phyloP scores from a whole-genome alignment of 2,329 filamentous ascomycete genomes.

The Arthrobotrys sinensis region DNA sequence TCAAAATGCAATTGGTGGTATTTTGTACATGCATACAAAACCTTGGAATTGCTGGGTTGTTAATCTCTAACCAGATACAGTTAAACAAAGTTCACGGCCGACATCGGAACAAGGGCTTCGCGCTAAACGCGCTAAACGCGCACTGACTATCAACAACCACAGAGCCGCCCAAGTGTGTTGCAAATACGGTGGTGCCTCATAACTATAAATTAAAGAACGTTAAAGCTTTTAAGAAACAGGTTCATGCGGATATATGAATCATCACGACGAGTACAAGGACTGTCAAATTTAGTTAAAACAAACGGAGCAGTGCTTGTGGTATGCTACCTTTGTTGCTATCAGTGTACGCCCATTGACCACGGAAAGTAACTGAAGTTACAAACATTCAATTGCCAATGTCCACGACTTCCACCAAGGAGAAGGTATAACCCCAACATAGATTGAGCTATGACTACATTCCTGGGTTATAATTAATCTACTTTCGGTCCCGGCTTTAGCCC shows the following conservation, averaged over 20 bases:
- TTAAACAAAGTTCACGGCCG: not conserved
- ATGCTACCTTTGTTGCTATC: no score
- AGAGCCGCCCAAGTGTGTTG: not conserved
- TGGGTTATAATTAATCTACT: not conserved
- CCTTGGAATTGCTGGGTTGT: not conserved
- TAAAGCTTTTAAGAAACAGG: no score
- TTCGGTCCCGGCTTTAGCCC: constrained; percentile 28
- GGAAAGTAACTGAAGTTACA: not conserved
- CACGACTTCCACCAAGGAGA: not conserved
- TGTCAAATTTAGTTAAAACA: no score
- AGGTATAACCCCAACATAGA: constrained; percentile 2
- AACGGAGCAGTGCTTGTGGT: no score
- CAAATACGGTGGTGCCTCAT: not conserved
- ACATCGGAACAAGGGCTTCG: not conserved
- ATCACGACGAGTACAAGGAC: no score
- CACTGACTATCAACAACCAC: not conserved
- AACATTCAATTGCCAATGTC: not conserved
- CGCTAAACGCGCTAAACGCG: not conserved
- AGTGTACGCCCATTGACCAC: no score
- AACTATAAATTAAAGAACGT: no score
- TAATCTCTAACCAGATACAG: not conserved
- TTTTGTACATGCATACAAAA: no score
- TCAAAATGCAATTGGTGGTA: no score
- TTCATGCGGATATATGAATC: no score
- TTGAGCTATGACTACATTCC: not conserved